phyloP scores from a whole-genome alignment of 257 asterid genomes.

The Nicotiana obtusifolia region DNA sequence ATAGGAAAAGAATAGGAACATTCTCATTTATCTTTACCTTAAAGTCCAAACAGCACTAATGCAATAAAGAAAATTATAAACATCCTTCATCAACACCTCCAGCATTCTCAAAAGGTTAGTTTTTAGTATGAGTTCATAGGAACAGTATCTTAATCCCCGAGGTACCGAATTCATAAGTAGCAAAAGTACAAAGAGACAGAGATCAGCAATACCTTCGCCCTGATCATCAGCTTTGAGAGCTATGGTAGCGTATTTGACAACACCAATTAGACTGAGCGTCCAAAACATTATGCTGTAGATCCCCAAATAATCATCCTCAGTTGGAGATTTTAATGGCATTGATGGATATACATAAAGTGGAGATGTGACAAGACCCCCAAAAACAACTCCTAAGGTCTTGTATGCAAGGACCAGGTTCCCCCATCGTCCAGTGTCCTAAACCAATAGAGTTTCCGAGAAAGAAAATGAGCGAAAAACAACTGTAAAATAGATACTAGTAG shows the following conservation, averaged over 20 bases:
- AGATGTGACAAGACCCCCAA: slow-evolving; percentile 47
- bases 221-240: slow-evolving; percentile 46
- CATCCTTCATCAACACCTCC: not conserved
- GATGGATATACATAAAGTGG: slow-evolving; percentile 49
- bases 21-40: not conserved
- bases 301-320: slow-evolving; percentile 38
- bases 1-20: not conserved
- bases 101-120: not conserved
- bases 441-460: not conserved
- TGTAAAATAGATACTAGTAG: not conserved
- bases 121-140: not conserved
- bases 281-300: slow-evolving; percentile 41
- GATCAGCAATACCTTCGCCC: slow-evolving; percentile 37
- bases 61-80: not conserved
- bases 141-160: not conserved
- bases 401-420: slow-evolving; percentile 28
- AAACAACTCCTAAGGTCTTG: slow-evolving; percentile 45
- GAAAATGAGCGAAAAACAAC: not conserved
- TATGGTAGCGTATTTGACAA: slow-evolving; percentile 33
- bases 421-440: slow-evolving; percentile 24
- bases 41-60: not conserved
- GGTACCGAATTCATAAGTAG: not conserved
- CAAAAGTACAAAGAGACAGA: not conserved
- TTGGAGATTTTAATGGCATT: slow-evolving; percentile 36
- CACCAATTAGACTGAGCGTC: slow-evolving; percentile 44